These are phyloP conservation scores for Penicillium longicatenatum DNA, from an alignment of 495 filamentous ascomycete genomes.

Conservation along the genomic window DNA sequence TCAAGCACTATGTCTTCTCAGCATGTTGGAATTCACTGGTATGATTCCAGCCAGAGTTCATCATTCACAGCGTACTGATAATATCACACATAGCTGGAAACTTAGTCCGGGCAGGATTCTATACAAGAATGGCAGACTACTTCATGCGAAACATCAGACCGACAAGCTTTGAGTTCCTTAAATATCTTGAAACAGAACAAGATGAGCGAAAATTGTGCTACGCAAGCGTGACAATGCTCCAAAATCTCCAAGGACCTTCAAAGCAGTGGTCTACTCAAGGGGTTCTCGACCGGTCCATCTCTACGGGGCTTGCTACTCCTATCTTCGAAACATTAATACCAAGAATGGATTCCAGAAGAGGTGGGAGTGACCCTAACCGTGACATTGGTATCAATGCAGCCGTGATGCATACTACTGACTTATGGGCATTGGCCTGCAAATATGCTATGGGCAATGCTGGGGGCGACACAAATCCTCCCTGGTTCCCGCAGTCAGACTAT, in stretches of 20 bases:
- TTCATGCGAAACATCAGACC: conserved; percentile 37
- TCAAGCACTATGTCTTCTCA: conserved; percentile 43
- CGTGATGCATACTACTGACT: conserved; percentile 37
- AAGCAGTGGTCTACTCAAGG: conserved; percentile 12
- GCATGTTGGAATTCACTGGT: conserved; percentile 46
- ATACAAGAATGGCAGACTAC: conserved; percentile 37
- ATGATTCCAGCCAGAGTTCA: conserved; percentile 1
- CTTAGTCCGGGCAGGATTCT: conserved; percentile 38
- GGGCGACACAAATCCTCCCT: conserved; percentile 36
- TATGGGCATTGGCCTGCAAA: conserved; percentile 43
- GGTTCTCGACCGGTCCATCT: neutral
- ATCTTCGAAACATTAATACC: conserved; percentile 9
- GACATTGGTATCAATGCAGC: conserved; percentile 42
- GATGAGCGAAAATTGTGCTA: conserved; percentile 43
- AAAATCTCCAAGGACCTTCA: conserved; percentile 35
- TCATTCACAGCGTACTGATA: neutral
- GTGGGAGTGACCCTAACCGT: conserved; percentile 19
- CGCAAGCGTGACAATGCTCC: conserved; percentile 41
- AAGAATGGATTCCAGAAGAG: conserved; percentile 6
- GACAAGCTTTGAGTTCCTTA: conserved; percentile 20
- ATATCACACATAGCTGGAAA: conserved; percentile 30
- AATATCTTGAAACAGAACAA: conserved; percentile 26
- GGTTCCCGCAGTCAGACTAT: conserved; percentile 47
- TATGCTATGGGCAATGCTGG: conserved; percentile 38
- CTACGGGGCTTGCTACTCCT: neutral